Evolutionary conservation across 139 green algal species (phyloP).

Genomic region (Chlamydomonas incerta): DNA sequence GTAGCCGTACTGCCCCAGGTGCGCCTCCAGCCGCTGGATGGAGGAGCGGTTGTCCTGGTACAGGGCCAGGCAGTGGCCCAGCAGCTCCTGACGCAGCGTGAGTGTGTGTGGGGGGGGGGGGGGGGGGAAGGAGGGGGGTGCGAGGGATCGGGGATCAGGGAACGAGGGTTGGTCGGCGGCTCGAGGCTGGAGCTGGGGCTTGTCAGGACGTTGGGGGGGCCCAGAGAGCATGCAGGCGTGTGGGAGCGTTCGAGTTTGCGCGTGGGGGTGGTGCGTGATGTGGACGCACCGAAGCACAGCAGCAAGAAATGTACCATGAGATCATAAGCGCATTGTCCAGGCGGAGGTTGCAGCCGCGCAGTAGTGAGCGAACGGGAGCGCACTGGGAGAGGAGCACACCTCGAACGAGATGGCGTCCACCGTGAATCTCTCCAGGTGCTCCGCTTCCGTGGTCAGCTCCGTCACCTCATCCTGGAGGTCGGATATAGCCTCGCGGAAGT

Average conservation of each 20-base stretch:
- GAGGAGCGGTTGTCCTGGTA: constrained; percentile 47
- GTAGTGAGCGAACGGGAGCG: too few relatives aligned
- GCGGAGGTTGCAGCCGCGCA: too few relatives aligned
- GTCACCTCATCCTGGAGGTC: constrained; percentile 47
- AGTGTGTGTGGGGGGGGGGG: background rate
- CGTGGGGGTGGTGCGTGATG: background rate
- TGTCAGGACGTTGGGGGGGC: too few relatives aligned
- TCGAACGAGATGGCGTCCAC: constrained; percentile 47
- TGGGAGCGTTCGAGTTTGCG: background rate
- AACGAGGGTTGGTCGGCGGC: too few relatives aligned
- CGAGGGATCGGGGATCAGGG: background rate
- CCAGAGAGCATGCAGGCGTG: too few relatives aligned
- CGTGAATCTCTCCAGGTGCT: constrained; percentile 49
- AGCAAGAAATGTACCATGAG: too few relatives aligned
- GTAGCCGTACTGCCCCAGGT: constrained; percentile 51
- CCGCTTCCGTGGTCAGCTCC: constrained; percentile 35
- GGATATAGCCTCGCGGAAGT: constrained; percentile 37
- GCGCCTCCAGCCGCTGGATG: constrained; percentile 26
- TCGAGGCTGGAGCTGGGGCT: too few relatives aligned
- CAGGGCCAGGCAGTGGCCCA: constrained; percentile 47
- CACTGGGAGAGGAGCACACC: background rate
- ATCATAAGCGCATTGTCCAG: too few relatives aligned
- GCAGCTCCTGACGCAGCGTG: constrained; percentile 46
- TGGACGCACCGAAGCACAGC: too few relatives aligned
- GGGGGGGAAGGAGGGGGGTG: too few relatives aligned